Base-by-base conservation (phyloP, 2,329 filamentous ascomycete species). In the Elsinoe australis region DNA sequence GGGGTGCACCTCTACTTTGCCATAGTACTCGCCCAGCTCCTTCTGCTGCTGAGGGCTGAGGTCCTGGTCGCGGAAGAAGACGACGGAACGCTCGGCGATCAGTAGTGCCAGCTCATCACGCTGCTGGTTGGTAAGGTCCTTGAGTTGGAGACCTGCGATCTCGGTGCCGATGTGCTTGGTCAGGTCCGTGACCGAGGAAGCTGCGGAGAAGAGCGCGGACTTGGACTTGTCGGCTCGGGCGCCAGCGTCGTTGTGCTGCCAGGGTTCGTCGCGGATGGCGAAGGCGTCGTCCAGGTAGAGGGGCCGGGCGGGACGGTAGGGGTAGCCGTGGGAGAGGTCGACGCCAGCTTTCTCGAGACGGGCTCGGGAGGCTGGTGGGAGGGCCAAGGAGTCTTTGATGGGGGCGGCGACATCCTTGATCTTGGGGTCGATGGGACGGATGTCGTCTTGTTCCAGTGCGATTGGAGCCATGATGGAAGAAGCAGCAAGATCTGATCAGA, bases 251-350 rank as follows among this genome's bases (percentile, higher is more conserved):
- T 75, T 56, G 49, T 83, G 71, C 14, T 67, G 62, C 19, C 73
- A 52, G 6, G 49, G 49, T 28, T 57, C 35, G 60, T 76, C 70
- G 14, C 83, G 69, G 58, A 87, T 82, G 39, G 76, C 76, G 63
- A 78, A 78, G 2, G 82, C 79, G 54, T 87, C 83, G 49, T 87
- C 78, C 0, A 86, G 67, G 55, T 80, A 87, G 1, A 86, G 66
- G 0, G 83, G 83, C 39, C 73, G 72, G 0, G 78, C 74, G 1
- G 82, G 82, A 0, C 82, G 76, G 56, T 86, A 85, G 0, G 83
- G 83, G 54, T 87, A 87, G 0, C 83, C 83, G 1, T 77, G 66
- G 1, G 79, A 82, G 2, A 87, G 69, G 58, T 87, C 81, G 47
- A 87, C 74, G 1, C 79, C 82, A 0, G 80, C 81, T 52, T 83